Base-by-base conservation (phyloP, 805 yeast species). In the Wickerhamiella cacticola region DNA sequence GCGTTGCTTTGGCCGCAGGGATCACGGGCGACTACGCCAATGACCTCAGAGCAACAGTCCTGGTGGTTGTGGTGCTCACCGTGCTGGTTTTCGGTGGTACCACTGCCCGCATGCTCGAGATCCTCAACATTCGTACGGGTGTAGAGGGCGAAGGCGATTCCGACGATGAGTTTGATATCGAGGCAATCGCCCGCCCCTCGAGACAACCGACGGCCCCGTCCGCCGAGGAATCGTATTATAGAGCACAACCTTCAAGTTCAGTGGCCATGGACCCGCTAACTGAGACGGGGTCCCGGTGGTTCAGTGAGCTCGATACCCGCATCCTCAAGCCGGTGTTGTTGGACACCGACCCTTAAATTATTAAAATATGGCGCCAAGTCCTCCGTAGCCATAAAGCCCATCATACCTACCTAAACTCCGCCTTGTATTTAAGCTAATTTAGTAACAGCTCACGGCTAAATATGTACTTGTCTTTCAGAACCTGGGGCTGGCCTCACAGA, bases 1-100 rank as follows among this genome's bases (percentile, higher is more conserved):
- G 99, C 54, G 99, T 92, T 3, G 99, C 98, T 0, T 73, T 92
- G 59, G 98, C 98, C 0, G 86, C 94, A 79, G 98, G 98, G 12
- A 69, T 92, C 35, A 95, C 85, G 65, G 98, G 97, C 52, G 96
- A 89, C 59, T 79, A 84, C 48, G 89, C 88, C 54, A 79, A 80
- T 60, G 79, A 95, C 0, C 68, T 92, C 46, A 67, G 89, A 47
- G 99, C 98, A 2, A 94, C 98, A 0, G 96, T 94, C 0, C 68
- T 94, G 38, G 97, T 94, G 12, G 97, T 89, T 21, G 99, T 92
- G 9, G 98, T 92, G 25, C 69, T 92, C 41, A 92, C 99, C 0
- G 98, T 92, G 24, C 88, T 92, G 48, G 73, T 92, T 24, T 92
- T 92, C 63, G 99, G 99, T 50, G 98, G 99, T 33, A 92, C 98